These are phyloP conservation scores for Medicago arabica DNA, from an alignment of 306 rosid species.

Conservation along the genomic window DNA sequence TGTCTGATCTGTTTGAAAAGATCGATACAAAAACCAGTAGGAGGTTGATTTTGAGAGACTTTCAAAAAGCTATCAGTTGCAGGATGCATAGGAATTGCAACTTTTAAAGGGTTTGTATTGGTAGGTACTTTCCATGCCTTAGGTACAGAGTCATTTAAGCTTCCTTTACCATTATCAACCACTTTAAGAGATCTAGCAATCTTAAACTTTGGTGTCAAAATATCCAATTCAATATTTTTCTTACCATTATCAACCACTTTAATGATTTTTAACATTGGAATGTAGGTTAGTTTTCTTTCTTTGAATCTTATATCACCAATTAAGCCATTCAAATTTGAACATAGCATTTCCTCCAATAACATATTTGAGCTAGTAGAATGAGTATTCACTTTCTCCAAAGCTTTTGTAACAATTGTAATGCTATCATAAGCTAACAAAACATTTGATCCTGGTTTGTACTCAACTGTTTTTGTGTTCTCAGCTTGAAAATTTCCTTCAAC, in stretches of 20 bases:
- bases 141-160: constrained; percentile 3
- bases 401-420: constrained; percentile 48
- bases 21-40: constrained; percentile 59
- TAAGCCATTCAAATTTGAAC: constrained; percentile 54
- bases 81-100: constrained; percentile 55
- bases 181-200: constrained; percentile 33
- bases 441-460: constrained; percentile 48
- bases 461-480: constrained; percentile 30
- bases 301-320: constrained; percentile 59
- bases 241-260: constrained; percentile 49
- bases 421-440: constrained; percentile 68
- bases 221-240: constrained; percentile 45
- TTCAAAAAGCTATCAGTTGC: constrained; percentile 52
- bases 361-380: constrained; percentile 36
- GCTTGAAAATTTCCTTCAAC: constrained; percentile 45
- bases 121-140: constrained; percentile 61
- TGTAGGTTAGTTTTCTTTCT: constrained; percentile 41
- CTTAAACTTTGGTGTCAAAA: constrained; percentile 51
- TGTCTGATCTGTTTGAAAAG: constrained; percentile 37
- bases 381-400: constrained; percentile 42
- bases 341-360: constrained; percentile 38
- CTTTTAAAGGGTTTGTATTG: constrained; percentile 42
- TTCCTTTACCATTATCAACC: constrained; percentile 17
- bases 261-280: constrained; percentile 50
- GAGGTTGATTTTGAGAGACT: constrained; percentile 27